These are phyloP conservation scores for Darksidea phi DNA, from an alignment of 495 filamentous ascomycete genomes.

Conservation along the genomic window DNA sequence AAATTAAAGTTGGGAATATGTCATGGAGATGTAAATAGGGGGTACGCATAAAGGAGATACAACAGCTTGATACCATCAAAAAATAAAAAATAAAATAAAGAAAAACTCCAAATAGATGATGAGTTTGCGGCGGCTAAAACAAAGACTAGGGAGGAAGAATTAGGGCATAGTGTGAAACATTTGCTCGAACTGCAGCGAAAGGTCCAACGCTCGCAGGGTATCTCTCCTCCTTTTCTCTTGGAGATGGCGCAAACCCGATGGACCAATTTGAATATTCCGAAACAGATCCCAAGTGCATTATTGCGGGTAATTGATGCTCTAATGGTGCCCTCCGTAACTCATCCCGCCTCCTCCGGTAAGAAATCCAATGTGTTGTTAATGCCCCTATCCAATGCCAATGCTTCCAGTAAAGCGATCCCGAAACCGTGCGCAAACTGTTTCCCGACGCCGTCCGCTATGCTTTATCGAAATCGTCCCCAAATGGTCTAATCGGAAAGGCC, in stretches of 20 bases:
- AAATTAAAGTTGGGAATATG: background rate
- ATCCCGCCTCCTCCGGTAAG: conserved; percentile 1
- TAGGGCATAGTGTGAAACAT: conserved; percentile 19
- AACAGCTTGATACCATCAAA: conserved; percentile 1
- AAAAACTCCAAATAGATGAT: background rate
- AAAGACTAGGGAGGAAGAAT: conserved; percentile 6
- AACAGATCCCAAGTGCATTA: conserved; percentile 1
- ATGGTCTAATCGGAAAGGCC: conserved; percentile 3
- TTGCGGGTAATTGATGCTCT: background rate
- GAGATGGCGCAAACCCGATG: background rate
- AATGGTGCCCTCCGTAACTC: background rate
- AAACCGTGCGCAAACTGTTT: conserved; percentile 17
- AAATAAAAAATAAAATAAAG: background rate
- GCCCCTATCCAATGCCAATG: conserved; percentile 5
- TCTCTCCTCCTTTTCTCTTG: conserved; percentile 22
- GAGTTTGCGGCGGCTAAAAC: background rate
- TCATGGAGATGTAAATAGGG: background rate
- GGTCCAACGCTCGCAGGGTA: conserved; percentile 12
- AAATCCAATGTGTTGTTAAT: conserved; percentile 16
- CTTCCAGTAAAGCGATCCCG: conserved; percentile 8
- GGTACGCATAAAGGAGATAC: conserved; percentile 22
- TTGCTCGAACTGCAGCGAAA: conserved; percentile 7
- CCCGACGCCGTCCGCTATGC: conserved; percentile 36
- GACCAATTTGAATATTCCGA: conserved; percentile 22
- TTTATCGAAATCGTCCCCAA: conserved; percentile 21